phyloP scores from a whole-genome alignment of 2,329 filamentous ascomycete genomes.

The Xylaria sp. region DNA sequence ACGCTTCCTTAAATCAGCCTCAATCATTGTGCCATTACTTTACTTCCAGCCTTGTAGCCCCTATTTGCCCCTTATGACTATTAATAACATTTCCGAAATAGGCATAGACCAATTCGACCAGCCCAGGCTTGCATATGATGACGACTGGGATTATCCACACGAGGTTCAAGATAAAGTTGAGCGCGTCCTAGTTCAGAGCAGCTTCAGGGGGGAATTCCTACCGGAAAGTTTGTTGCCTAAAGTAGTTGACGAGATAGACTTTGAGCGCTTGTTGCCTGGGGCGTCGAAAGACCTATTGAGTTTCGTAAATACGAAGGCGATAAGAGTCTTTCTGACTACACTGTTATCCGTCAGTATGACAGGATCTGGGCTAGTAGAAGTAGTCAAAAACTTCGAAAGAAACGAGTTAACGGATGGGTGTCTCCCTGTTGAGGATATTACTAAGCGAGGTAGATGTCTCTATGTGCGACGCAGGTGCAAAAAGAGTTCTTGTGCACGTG shows the following conservation, averaged over 20 bases:
- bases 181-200: not conserved
- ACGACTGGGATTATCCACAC: not conserved
- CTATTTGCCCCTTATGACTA: not conserved
- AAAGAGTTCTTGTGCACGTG: not conserved
- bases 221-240: constrained; percentile 9
- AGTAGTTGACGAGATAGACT: constrained; percentile 6
- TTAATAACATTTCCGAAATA: not conserved
- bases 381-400: constrained; percentile 9
- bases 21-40: constrained; percentile 1
- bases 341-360: not conserved
- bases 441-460: constrained; percentile 5
- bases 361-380: not conserved
- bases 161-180: not conserved
- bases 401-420: constrained; percentile 8
- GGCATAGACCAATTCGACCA: not conserved
- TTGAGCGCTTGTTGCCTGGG: constrained; percentile 17
- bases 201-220: constrained; percentile 2
- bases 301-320: constrained; percentile 11
- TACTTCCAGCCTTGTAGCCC: not conserved
- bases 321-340: constrained; percentile 10
- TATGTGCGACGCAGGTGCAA: not conserved
- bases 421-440: constrained; percentile 24
- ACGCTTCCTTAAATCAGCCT: constrained; percentile 2
- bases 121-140: not conserved
- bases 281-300: constrained; percentile 8